Evolutionary conservation across 805 yeast species (phyloP), one percentile per base, ranked within the genome.

Genomic region (Yarrowia sp.): DNA sequence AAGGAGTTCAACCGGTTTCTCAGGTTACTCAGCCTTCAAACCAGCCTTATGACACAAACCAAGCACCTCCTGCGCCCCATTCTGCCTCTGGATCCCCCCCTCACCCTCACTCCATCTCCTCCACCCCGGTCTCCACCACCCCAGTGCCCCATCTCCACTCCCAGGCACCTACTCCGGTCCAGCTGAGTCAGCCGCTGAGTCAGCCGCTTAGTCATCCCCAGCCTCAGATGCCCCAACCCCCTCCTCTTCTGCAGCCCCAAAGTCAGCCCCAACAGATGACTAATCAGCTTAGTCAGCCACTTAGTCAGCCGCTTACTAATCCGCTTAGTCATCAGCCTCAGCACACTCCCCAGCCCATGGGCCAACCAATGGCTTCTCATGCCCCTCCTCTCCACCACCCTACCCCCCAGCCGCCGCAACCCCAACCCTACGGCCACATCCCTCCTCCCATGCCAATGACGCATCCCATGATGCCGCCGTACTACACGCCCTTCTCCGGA

Each of bases 381-480:
- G 7, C 49, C 49, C 33, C 50, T 34, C 10, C 34, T 4, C 60
- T 40, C 30, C 43, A 17, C 15, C 58, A 20, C 19, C 40, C 56
- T 9, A 43, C 46, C 15, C 61, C 61, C 14, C 53, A 33, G 24
- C 39, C 19, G 1, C 63, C 47, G 33, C 58, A 36, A 13, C 43
- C 44, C 33, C 24, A 36, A 33, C 40, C 56, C 15, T 49, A 33
- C 12, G 53, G 39, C 24, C 39, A 49, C 38, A 33, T 17, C 2
- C 56, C 42, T 5, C 63, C 47, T 12, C 47, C 63, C 36, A 13
- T 30, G 47, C 39, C 63, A n/a, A n/a, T 55, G 49, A 30, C 47
- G 4, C 36, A 43, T 13, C 15, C 64, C 42, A 58, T 58, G 64
- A 58, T 58, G 50, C 64, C 64, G 2, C 64, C 64, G 3, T 58